Conservation (phyloP, 805 yeast species). For the Candida namnaoensis region DNA sequence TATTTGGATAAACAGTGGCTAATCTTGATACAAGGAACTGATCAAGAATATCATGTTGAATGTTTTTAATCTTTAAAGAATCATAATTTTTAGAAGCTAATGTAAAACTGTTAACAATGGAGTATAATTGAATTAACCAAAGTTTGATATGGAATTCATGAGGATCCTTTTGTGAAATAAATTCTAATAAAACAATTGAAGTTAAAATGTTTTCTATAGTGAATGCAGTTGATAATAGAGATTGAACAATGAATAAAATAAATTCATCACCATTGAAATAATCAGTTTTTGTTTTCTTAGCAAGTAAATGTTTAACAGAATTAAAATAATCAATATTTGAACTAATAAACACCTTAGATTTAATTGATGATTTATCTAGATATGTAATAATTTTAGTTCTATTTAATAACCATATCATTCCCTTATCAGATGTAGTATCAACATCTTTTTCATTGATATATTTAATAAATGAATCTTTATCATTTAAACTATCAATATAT, state of each 20-base stretch:
- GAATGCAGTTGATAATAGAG: constrained; percentile 16
- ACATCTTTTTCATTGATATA: constrained; percentile 13
- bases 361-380: constrained; percentile 16
- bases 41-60: constrained; percentile 68
- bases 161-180: constrained; percentile 45
- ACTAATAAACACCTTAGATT: constrained; percentile 14
- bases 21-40: constrained; percentile 42
- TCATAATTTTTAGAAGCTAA: constrained; percentile 43
- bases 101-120: constrained; percentile 43
- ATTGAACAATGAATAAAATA: constrained; percentile 44
- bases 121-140: constrained; percentile 63
- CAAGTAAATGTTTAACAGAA: constrained; percentile 25
- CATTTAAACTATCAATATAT: constrained; percentile 12
- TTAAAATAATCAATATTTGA: constrained; percentile 31
- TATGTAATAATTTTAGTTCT: constrained; percentile 38
- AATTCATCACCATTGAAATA: constrained; percentile 65
- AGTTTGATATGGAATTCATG: constrained; percentile 64
- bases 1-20: constrained; percentile 35
- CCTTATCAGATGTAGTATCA: constrained; percentile 6
- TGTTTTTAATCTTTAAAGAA: constrained; percentile 53
- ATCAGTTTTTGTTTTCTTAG: constrained; percentile 47
- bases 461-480: constrained; percentile 5
- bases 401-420: constrained; percentile 27
- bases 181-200: constrained; percentile 49
- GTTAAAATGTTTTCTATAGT: constrained; percentile 22